Percentiles rank a stretch among this genome's conserved stretches.
Conservation (phyloP, 1,139 yeast genomes). For the Scheffersomyces titani region DNA sequence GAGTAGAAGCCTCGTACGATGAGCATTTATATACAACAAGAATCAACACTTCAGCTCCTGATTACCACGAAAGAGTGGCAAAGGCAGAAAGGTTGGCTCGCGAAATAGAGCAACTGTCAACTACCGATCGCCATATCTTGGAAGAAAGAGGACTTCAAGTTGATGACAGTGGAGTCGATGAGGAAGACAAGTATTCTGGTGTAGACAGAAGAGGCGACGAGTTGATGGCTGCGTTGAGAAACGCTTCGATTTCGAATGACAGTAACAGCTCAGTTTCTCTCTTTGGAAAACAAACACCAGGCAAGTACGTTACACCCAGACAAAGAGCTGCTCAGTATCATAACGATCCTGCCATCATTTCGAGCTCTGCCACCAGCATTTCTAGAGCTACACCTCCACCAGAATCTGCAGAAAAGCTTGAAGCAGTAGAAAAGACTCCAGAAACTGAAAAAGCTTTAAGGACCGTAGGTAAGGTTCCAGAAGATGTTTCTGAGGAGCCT, state of each 20-base stretch:
- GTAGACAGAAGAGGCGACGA: slow-evolving; percentile 68
- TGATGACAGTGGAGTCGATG: slow-evolving; percentile 88
- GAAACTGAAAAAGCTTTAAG: neutral
- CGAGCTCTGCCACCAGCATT: slow-evolving; percentile 43
- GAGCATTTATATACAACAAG: slow-evolving; percentile 89
- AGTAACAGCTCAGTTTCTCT: neutral
- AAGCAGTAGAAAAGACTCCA: neutral
- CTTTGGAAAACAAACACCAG: slow-evolving; percentile 14
- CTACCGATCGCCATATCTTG: slow-evolving; percentile 77
- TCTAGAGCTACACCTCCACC: slow-evolving; percentile 2
- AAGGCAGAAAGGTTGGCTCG: slow-evolving; percentile 79
- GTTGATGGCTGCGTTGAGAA: slow-evolving; percentile 59
- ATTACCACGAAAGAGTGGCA: slow-evolving; percentile 61
- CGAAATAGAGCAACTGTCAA: slow-evolving; percentile 73
- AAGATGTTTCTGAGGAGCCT: slow-evolving; percentile 2
- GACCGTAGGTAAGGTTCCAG: neutral
- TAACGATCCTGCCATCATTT: slow-evolving; percentile 77
- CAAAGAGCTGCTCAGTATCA: slow-evolving; percentile 66
- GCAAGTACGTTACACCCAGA: slow-evolving; percentile 63
- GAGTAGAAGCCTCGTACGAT: slow-evolving; percentile 83
- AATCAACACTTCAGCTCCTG: slow-evolving; percentile 74
- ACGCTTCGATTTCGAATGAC: slow-evolving; percentile 22
- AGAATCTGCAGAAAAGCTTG: neutral
- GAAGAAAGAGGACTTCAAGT: slow-evolving; percentile 84
- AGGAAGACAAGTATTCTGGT: slow-evolving; percentile 95